A percentile compares a stretch with the other conserved stretches of the same genome.
These are phyloP conservation scores for Blastobotrys illinoisensis DNA, from an alignment of 1,139 yeast genomes.

Conservation along the genomic window DNA sequence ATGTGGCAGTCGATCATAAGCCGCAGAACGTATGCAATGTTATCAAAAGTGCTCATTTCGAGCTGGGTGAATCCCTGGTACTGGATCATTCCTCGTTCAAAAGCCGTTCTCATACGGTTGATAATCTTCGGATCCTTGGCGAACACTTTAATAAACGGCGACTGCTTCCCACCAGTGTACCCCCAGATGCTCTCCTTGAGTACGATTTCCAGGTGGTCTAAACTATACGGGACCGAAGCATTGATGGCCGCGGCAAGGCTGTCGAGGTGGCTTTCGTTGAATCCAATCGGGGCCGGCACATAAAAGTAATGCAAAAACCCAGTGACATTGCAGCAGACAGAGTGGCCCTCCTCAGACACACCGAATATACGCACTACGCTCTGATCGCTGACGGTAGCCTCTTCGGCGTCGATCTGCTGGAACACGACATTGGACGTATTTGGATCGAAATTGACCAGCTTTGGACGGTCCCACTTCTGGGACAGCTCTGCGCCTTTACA, in stretches of 20 bases:
- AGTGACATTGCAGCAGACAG: slow-evolving; percentile 82
- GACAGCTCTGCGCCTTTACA: slow-evolving; percentile 29
- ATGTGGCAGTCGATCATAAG: slow-evolving; percentile 84
- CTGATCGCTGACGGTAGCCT: slow-evolving; percentile 43
- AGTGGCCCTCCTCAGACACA: slow-evolving; percentile 77
- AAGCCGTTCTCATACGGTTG: slow-evolving; percentile 63
- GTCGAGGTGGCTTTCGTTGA: slow-evolving; percentile 49
- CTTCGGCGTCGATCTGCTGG: slow-evolving; percentile 96
- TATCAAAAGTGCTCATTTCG: slow-evolving; percentile 74
- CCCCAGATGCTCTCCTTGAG: slow-evolving; percentile 93
- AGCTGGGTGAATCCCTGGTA: slow-evolving; percentile 37
- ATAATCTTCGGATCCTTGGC: slow-evolving; percentile 62
- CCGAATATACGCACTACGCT: slow-evolving; percentile 85
- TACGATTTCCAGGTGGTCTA: slow-evolving; percentile 53
- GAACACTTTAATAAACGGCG: slow-evolving; percentile 73
- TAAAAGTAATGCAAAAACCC: slow-evolving; percentile 89
- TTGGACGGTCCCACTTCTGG: slow-evolving; percentile 61
- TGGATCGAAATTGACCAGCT: slow-evolving; percentile 48
- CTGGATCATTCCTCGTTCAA: slow-evolving; percentile 78
- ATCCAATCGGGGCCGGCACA: slow-evolving; percentile 84
- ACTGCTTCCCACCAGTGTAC: slow-evolving; percentile 67
- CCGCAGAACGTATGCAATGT: slow-evolving; percentile 76
- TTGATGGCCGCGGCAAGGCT: slow-evolving; percentile 41
- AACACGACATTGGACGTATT: slow-evolving; percentile 50
- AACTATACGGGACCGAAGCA: slow-evolving; percentile 12